Evolutionary conservation across 2,329 filamentous ascomycete species (phyloP).

Genomic region (Exophiala oligosperma): DNA sequence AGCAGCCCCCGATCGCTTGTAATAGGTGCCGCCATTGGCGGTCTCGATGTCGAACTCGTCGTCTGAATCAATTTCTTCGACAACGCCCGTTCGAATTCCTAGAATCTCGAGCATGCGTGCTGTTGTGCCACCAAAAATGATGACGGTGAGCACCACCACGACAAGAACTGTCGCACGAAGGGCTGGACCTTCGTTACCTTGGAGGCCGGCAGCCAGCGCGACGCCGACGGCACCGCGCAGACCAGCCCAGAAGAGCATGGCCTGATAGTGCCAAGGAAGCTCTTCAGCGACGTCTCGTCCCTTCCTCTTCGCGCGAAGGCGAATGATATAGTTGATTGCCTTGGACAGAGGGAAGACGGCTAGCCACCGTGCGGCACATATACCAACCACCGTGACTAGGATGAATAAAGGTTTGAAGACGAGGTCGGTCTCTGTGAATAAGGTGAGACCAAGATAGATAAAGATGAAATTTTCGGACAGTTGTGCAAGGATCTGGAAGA

Average conservation of each 20-base stretch:
- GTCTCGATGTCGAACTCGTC: conserved; percentile 97
- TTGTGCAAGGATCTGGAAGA: conserved; percentile 93
- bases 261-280: conserved; percentile 90
- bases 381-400: conserved; percentile 85
- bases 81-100: conserved; percentile 92
- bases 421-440: conserved; percentile 87
- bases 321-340: conserved; percentile 88
- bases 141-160: conserved; percentile 94
- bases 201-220: conserved; percentile 84
- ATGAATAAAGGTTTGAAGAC: conserved; percentile 95
- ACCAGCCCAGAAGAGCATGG: conserved; percentile 99
- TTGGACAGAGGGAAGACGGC: conserved; percentile 91
- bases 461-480: conserved; percentile 99
- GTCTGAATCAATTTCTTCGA: conserved; percentile 95
- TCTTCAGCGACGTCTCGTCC: conserved; percentile 80
- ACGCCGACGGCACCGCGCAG: conserved; percentile 94
- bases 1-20: conserved; percentile 74
- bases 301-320: conserved; percentile 75
- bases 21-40: conserved; percentile 70
- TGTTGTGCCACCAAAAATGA: conserved; percentile 97
- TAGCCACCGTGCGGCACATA: conserved; percentile 88
- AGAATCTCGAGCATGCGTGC: conserved; percentile 97
- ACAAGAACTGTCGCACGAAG: conserved; percentile 94
- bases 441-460: conserved; percentile 91
- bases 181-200: conserved; percentile 76